Conservation (phyloP, 495 filamentous ascomycete genomes). For the Trichoderma asperelloides region DNA sequence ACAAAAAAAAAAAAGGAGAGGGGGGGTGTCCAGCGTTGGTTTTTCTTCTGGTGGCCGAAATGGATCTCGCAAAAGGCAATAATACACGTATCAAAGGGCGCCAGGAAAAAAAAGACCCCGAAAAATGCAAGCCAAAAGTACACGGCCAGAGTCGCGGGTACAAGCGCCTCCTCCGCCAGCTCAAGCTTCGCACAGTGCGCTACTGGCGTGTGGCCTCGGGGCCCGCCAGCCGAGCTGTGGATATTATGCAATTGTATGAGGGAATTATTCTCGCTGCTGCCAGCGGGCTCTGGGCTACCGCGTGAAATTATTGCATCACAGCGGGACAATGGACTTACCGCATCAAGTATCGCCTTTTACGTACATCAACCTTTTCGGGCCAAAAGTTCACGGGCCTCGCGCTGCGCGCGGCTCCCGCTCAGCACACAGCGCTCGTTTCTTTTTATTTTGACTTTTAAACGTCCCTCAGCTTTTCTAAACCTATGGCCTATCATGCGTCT, state of each 20-base stretch:
- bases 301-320: constrained; percentile 2
- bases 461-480: too few relatives aligned
- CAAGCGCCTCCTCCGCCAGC: background rate
- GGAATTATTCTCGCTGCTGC: background rate
- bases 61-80: background rate
- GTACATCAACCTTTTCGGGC: background rate
- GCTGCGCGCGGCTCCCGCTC: too few relatives aligned
- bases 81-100: background rate
- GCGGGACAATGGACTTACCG: constrained; percentile 3
- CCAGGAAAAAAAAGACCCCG: background rate
- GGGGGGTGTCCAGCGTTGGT: background rate
- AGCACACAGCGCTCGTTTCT: background rate
- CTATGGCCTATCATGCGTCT: background rate
- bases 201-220: background rate
- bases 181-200: background rate
- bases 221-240: background rate
- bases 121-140: background rate
- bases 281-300: background rate
- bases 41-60: background rate
- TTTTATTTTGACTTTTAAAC: background rate
- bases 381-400: too few relatives aligned
- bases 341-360: background rate
- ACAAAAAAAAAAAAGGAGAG: background rate
- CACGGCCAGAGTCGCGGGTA: background rate
- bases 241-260: constrained; percentile 7